Base-by-base conservation (phyloP, 495 filamentous ascomycete genomes). In the Aspergillus leporis region DNA sequence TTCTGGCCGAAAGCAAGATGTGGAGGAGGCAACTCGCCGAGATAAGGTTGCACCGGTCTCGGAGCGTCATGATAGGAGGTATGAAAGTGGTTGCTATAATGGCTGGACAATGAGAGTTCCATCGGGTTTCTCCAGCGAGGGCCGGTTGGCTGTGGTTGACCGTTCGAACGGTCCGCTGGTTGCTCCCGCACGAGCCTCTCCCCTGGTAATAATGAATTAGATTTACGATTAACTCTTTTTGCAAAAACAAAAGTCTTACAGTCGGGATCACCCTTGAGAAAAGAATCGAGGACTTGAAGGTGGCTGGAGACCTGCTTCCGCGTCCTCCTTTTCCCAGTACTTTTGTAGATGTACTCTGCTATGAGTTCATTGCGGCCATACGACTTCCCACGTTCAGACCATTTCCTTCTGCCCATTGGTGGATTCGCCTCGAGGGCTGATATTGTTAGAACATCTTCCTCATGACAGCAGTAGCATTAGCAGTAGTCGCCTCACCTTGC, bases 221-320 rank as follows among this genome's bases (percentile, higher is more conserved):
- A 38, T 19, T 18, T 36, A 18, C 1, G 38, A 25, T 23, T 18
- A n/a, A 49, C 12, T n/a, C 2, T 18, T 0, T 38, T 16, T 49
- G 19, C 9, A 31, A 23, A n/a, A 18, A n/a, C 8, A 21, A 25
- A 18, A n/a, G 1, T 40, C 74, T 73, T 63, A 78, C 74, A 78
- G 63, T 80, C 80, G 36, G 79, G 83, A 63, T 89, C 82, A 22
- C 83, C 78, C 55, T 81, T 78, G 60, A 93, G 78, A 65, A 92
- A 90, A 13, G 85, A 85, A 75, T 95, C 97, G 46, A 98, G 74
- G n/a, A 97, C 93, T 76, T 98, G 94, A 58, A 98, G 90, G 71
- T 98, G 94, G 64, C 93, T 97, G 0, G 93, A 97, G 9, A 98
- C 90, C 70, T 96, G 90, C 72, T 98, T 98, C 53, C 94, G 80